Evolutionary conservation across 495 filamentous ascomycete genomes (phyloP).

Genomic region (Podospora pseudocomata): DNA sequence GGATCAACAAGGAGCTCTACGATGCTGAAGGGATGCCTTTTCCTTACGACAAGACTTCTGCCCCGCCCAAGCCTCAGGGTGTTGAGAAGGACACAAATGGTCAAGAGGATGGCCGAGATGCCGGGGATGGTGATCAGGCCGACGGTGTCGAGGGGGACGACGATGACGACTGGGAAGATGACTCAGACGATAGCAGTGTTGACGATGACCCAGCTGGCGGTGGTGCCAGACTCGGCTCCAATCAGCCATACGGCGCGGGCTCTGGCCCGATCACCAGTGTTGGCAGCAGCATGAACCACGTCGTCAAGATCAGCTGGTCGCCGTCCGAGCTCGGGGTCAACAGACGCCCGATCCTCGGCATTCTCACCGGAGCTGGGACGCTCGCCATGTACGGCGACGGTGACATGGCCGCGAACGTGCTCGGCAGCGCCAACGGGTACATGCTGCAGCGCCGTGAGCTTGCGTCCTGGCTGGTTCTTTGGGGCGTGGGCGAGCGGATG

Average conservation of each 20-base stretch:
- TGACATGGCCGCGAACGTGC: constrained; percentile 25
- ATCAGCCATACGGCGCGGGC: constrained; percentile 39
- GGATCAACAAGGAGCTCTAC: constrained; percentile 37
- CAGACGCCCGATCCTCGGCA: constrained; percentile 40
- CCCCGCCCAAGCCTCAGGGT: background rate
- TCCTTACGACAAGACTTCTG: constrained; percentile 20
- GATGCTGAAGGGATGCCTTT: constrained; percentile 22
- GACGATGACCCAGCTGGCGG: constrained; percentile 10
- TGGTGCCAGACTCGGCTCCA: constrained; percentile 11
- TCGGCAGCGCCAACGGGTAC: constrained; percentile 26
- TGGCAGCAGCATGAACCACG: constrained; percentile 48
- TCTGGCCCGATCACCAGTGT: constrained; percentile 40
- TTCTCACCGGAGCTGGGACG: constrained; percentile 39
- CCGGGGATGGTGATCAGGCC: constrained; percentile 14
- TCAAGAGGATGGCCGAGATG: constrained; percentile 17
- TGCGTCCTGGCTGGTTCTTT: constrained; percentile 36
- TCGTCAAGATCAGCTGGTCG: constrained; percentile 44
- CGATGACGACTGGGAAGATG: constrained; percentile 6
- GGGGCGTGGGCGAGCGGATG: constrained; percentile 46
- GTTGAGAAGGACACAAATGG: constrained; percentile 13
- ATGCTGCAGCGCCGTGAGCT: constrained; percentile 32
- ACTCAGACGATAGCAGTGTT: constrained; percentile 11
- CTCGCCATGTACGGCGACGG: constrained; percentile 46
- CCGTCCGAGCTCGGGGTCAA: constrained; percentile 45
- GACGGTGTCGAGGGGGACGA: constrained; percentile 18